phyloP scores from a whole-genome alignment of 257 asterid species.

The Solanum sparsipilum region DNA sequence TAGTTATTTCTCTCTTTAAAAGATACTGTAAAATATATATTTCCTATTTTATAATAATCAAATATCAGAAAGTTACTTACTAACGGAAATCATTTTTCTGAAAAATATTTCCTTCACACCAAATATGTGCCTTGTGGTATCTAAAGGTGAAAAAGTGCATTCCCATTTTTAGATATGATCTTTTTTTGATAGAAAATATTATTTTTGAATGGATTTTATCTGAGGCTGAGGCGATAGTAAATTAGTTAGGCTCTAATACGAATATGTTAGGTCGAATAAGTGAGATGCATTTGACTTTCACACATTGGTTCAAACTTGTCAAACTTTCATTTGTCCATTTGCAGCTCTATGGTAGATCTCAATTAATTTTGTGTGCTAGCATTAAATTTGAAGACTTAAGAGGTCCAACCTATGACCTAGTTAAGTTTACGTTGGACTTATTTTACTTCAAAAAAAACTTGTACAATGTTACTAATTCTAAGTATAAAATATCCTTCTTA shows the following conservation, averaged over 20 bases:
- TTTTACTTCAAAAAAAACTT: not conserved
- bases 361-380: not conserved
- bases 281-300: not conserved
- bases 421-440: not conserved
- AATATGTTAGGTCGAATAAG: not conserved
- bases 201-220: too few relatives aligned
- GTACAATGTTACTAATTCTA: not conserved
- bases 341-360: not conserved
- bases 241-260: too few relatives aligned
- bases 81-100: too few relatives aligned
- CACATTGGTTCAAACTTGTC: not conserved
- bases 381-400: not conserved
- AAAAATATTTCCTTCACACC: too few relatives aligned
- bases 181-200: too few relatives aligned
- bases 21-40: too few relatives aligned
- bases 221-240: accelerated
- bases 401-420: not conserved
- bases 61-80: too few relatives aligned
- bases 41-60: too few relatives aligned
- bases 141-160: too few relatives aligned
- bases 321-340: not conserved
- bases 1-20: too few relatives aligned
- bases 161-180: too few relatives aligned
- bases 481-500: not conserved
- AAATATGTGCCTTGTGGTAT: too few relatives aligned